These are phyloP conservation scores for Irpex sp. DNA, from an alignment of 1,284 basidiomycete species.

Conservation along the genomic window DNA sequence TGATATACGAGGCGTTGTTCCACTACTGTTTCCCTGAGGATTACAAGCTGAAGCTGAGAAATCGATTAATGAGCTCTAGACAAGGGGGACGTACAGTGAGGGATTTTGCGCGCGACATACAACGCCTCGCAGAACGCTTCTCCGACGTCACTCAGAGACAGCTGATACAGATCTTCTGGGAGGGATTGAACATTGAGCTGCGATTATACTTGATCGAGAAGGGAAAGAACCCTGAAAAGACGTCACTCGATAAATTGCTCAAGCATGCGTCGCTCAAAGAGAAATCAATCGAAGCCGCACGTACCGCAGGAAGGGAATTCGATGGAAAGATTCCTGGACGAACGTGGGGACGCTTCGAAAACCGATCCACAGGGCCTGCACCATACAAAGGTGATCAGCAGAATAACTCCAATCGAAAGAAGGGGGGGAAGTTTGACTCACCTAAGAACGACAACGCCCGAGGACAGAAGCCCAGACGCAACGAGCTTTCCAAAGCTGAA, in stretches of 20 bases:
- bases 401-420: background rate
- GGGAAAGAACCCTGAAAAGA: background rate
- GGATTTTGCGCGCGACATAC: slow-evolving; percentile 17
- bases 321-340: background rate
- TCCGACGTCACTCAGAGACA: slow-evolving; percentile 15
- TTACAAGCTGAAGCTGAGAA: slow-evolving; percentile 13
- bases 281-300: background rate
- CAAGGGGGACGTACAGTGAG: slow-evolving; percentile 13
- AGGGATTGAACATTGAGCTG: slow-evolving; percentile 12
- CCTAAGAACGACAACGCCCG: background rate
- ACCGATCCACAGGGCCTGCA: background rate
- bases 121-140: slow-evolving; percentile 14
- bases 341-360: slow-evolving; percentile 4
- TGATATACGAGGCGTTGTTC: slow-evolving; percentile 17
- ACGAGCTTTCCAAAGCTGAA: background rate
- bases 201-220: slow-evolving; percentile 10
- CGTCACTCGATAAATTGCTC: background rate
- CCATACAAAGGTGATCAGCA: background rate
- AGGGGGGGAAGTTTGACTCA: background rate
- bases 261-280: background rate
- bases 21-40: slow-evolving; percentile 21
- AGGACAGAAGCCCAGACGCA: background rate
- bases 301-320: background rate
- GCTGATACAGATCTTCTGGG: slow-evolving; percentile 18
- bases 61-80: slow-evolving; percentile 5